Evolutionary conservation across 371 early-diverging fungal species (phyloP).

Genomic region (Mortierella sp.): DNA sequence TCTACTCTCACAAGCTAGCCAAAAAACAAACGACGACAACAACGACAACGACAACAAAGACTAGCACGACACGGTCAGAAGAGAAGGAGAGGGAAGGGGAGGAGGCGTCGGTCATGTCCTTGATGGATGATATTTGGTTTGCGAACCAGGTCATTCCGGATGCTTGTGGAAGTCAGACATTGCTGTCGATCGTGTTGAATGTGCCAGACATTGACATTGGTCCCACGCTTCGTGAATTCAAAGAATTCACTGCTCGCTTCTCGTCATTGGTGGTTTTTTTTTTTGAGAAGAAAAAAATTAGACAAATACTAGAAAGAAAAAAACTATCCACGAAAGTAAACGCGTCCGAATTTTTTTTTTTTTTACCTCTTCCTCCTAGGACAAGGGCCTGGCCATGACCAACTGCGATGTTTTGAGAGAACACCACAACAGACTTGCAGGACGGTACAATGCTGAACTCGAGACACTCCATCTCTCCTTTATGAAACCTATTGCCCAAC

Average conservation of each 20-base stretch:
- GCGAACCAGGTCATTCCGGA: slow-evolving; percentile 58
- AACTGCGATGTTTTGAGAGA: slow-evolving; percentile 49
- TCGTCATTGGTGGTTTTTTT: slow-evolving; percentile 42
- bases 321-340: not conserved
- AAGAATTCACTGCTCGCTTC: slow-evolving; percentile 52
- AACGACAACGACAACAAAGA: slow-evolving; percentile 1
- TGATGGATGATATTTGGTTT: slow-evolving; percentile 43
- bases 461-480: slow-evolving; percentile 6
- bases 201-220: slow-evolving; percentile 50
- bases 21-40: not conserved
- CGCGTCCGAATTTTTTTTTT: not conserved
- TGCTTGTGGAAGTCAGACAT: slow-evolving; percentile 58
- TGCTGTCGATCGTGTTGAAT: slow-evolving; percentile 54
- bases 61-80: slow-evolving; percentile 4
- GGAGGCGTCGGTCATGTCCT: not conserved
- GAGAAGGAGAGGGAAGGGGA: slow-evolving; percentile 13
- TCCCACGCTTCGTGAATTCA: slow-evolving; percentile 48
- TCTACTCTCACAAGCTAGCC: not conserved
- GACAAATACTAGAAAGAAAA: not conserved
- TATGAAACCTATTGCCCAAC: not conserved
- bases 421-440: slow-evolving; percentile 56
- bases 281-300: not conserved
- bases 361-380: slow-evolving; percentile 18
- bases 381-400: slow-evolving; percentile 55
- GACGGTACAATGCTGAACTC: slow-evolving; percentile 13